Evolutionary conservation across 2,329 filamentous ascomycete species (phyloP), one percentile per base, ranked within the genome.

Genomic region (Gnomoniopsis smithogilvyi): DNA sequence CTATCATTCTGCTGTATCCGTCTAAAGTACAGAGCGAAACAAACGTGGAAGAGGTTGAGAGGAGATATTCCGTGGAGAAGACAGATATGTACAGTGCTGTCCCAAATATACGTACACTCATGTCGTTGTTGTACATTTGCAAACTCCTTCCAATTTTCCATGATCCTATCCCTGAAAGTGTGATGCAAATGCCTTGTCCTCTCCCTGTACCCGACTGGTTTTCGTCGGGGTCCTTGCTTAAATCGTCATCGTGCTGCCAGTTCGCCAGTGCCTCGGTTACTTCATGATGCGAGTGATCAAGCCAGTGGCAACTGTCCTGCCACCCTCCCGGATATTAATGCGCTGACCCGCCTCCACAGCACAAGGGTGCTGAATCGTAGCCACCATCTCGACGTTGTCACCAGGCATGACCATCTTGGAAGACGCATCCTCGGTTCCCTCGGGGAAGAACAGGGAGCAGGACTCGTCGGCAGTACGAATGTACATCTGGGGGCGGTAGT

Each of bases 241-340:
- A 22, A 41, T 26, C 50, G 14, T 19, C 26, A 54, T 26, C 11
- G 14, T 48, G 22, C 10, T 54, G 30, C 36, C 53, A 54, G 43
- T 21, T 51, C 47, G 60, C 36, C 34, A 43, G 34, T 43, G 63
- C 49, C 54, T 61, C 50, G 54, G 66, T 79, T 83, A 85, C 70
- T 83, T 76, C 56, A 86, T 64, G 71, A 95, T 87, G 69, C 88
- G 87, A 65, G 91, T 95, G 68, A 92, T 82, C 67, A 95, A 80
- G 75, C 91, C 91, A 68, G 91, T 95, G 67, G 90, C 91, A 60
- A 95, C 90, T 62, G 91, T 95, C 68, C 91, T 87, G 69, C 94
- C 93, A 80, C 95, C 95, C 82, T 99, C 95, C 78, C 95, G 91
- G 73, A 99, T 87, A 83, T 98, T 99, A 86, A 99, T 95, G 70